These are phyloP conservation scores for Artemisia tridentata DNA, from an alignment of 129 eudicot species.

Conservation along the genomic window DNA sequence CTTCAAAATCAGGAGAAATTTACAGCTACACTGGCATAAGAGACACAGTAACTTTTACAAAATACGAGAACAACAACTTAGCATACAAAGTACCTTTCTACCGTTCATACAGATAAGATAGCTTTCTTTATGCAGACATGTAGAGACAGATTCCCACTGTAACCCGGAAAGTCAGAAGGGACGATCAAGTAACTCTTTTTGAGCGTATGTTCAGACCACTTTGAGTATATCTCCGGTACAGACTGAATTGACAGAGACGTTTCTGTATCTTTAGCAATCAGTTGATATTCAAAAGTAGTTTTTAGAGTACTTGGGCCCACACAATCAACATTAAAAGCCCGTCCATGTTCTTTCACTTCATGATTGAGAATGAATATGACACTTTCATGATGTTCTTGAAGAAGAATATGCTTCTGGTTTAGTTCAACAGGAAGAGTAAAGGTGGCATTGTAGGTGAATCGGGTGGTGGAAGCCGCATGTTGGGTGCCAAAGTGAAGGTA, in stretches of 20 bases:
- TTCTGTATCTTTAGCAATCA: constrained; percentile 36
- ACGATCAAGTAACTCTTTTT: constrained; percentile 36
- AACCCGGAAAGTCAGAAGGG: constrained; percentile 37
- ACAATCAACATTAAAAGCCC: constrained; percentile 46
- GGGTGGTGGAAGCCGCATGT: constrained; percentile 42
- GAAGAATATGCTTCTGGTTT: constrained; percentile 38
- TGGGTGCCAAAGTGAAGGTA: constrained; percentile 43
- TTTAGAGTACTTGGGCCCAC: constrained; percentile 42
- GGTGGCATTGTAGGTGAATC: constrained; percentile 36
- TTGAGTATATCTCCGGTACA: constrained; percentile 26
- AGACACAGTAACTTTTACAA: neutral
- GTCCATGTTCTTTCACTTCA: constrained; percentile 34
- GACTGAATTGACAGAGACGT: constrained; percentile 42
- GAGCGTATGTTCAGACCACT: constrained; percentile 36
- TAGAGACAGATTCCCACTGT: constrained; percentile 7
- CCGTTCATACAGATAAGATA: neutral
- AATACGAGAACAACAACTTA: constrained; percentile 10
- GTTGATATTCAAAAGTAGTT: constrained; percentile 37
- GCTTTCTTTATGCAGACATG: constrained; percentile 36
- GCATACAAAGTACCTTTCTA: constrained; percentile 6
- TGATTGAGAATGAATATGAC: constrained; percentile 50
- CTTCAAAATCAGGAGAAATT: neutral
- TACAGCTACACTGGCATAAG: constrained; percentile 2
- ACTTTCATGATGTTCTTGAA: constrained; percentile 48
- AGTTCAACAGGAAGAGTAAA: constrained; percentile 35